These are phyloP conservation scores for Hypomyces perniciosus DNA, from an alignment of 2,329 filamentous ascomycete genomes.

Conservation along the genomic window DNA sequence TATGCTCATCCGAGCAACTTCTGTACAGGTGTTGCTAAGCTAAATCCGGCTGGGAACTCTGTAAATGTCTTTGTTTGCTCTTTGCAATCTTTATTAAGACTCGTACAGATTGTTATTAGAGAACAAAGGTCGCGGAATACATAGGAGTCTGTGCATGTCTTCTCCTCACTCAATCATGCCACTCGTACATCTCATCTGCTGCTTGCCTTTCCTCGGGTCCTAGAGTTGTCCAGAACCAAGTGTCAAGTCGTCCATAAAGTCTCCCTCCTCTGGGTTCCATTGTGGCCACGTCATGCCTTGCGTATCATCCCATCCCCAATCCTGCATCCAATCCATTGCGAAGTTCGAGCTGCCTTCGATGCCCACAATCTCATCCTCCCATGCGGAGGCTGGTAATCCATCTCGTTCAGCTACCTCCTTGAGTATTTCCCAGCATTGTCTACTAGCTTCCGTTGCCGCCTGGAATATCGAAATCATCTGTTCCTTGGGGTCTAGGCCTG, in stretches of 20 bases:
- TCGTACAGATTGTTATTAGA: no score
- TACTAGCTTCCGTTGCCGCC: constrained; percentile 20
- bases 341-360: constrained; percentile 11
- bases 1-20: no score
- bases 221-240: constrained; percentile 4
- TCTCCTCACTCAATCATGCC: neutral
- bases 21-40: no score
- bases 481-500: constrained; percentile 23
- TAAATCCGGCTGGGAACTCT: no score
- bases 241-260: constrained; percentile 4
- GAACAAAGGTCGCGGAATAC: no score
- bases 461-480: constrained; percentile 26
- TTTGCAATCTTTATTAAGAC: no score
- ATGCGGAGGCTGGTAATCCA: constrained; percentile 15
- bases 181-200: neutral
- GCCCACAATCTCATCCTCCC: constrained; percentile 11
- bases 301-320: constrained; percentile 24
- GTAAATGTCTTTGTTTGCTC: no score
- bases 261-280: constrained; percentile 6
- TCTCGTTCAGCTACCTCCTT: constrained; percentile 27
- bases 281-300: constrained; percentile 15
- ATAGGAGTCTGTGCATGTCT: no score
- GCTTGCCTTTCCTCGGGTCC: neutral
- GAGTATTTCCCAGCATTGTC: constrained; percentile 27
- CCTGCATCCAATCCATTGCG: constrained; percentile 21